These are phyloP conservation scores for Saururus chinensis DNA, from an alignment of 164 flowering plant species.

Conservation along the genomic window DNA sequence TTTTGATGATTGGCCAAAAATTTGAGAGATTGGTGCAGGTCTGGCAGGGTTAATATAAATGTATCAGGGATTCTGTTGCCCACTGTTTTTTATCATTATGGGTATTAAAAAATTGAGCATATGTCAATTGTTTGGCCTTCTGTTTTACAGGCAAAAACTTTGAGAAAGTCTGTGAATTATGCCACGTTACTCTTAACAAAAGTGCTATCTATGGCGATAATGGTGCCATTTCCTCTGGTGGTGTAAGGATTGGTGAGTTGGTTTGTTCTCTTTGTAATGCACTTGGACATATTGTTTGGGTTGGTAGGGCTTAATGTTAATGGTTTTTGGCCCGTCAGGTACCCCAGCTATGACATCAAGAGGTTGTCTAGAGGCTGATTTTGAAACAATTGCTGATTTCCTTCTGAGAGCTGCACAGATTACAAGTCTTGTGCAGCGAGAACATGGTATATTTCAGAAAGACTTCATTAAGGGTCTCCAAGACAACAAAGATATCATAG, in stretches of 20 bases:
- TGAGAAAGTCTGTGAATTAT: conserved; percentile 80
- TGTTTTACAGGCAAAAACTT: conserved; percentile 47
- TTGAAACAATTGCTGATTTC: conserved; percentile 77
- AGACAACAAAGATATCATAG: conserved; percentile 53
- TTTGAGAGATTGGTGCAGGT: no score
- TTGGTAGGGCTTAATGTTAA: not conserved
- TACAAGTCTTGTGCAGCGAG: conserved; percentile 46
- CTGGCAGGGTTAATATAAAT: no score
- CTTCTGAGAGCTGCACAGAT: conserved; percentile 70
- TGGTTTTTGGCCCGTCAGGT: conserved; percentile 27
- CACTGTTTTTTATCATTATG: no score
- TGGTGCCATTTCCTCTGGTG: conserved; percentile 69
- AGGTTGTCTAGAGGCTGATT: conserved; percentile 83
- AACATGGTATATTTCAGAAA: conserved; percentile 54
- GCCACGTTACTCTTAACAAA: conserved; percentile 74
- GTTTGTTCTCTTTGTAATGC: not conserved
- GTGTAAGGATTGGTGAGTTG: conserved; percentile 75
- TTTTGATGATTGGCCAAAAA: no score
- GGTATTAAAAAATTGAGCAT: no score
- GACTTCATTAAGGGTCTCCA: conserved; percentile 57
- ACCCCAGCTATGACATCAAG: conserved; percentile 94
- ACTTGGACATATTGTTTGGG: not conserved
- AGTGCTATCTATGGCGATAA: conserved; percentile 72
- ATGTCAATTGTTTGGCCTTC: not conserved
- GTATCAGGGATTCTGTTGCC: no score